phyloP scores from a whole-genome alignment of 352 stramenopile genomes.

The Blastocystis sp. region DNA sequence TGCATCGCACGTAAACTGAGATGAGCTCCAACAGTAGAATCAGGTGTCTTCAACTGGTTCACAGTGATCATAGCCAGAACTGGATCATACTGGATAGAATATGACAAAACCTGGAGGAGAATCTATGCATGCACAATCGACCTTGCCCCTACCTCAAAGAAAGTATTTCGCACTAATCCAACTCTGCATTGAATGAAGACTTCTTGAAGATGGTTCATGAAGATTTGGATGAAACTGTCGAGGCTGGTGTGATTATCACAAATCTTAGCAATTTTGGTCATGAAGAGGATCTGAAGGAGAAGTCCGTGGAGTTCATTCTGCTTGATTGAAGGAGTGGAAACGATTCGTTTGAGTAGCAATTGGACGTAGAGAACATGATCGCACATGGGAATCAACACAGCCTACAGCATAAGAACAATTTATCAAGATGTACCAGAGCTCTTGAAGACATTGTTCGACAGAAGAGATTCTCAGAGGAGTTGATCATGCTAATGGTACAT shows the following conservation, averaged over 20 bases:
- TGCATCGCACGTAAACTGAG: neutral
- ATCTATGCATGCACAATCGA: neutral
- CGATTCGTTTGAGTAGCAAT: neutral
- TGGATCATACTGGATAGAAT: neutral
- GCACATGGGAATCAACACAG: neutral
- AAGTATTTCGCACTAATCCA: neutral
- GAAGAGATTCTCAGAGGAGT: slow-evolving; percentile 30
- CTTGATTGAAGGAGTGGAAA: neutral
- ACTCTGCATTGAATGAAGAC: neutral
- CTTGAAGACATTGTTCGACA: slow-evolving; percentile 42
- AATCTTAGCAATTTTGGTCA: neutral
- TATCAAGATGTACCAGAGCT: neutral
- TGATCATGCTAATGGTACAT: neutral
- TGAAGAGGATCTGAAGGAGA: slow-evolving; percentile 36
- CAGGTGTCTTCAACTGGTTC: neutral
- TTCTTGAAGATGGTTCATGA: slow-evolving; percentile 42
- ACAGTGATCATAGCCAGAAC: slow-evolving; percentile 14
- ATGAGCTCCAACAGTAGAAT: neutral
- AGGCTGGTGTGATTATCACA: neutral
- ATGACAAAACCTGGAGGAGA: neutral
- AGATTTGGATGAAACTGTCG: neutral
- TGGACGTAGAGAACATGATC: slow-evolving; percentile 47
- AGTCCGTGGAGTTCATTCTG: slow-evolving; percentile 57
- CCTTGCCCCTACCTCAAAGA: neutral
- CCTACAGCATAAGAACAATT: neutral